phyloP scores from a whole-genome alignment of 2,329 filamentous ascomycete genomes.

The Ambrosiella beaveri region DNA sequence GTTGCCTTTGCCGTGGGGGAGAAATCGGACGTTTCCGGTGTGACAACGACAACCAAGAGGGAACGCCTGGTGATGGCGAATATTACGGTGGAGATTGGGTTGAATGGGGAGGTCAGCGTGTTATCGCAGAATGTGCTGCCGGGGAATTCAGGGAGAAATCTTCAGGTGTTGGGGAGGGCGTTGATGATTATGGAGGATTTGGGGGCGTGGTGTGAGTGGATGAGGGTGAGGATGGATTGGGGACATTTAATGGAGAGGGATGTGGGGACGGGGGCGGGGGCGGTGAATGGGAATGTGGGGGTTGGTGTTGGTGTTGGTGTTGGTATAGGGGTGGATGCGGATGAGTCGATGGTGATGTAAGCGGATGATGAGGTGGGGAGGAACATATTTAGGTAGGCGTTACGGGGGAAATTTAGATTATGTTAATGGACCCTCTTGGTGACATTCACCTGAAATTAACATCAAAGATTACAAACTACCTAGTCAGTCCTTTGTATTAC shows the following conservation, averaged over 20 bases:
- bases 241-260: background rate
- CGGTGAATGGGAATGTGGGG: background rate
- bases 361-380: background rate
- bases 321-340: background rate
- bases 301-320: background rate
- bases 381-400: background rate
- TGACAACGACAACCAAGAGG: background rate
- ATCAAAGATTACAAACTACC: no score
- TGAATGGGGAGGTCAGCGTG: slow-evolving; percentile 41
- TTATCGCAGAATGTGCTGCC: slow-evolving; percentile 37
- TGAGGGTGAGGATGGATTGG: slow-evolving; percentile 23
- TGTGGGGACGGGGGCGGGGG: background rate
- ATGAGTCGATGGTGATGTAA: background rate
- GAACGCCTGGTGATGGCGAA: slow-evolving; percentile 17
- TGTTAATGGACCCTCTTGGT: no score
- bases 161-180: slow-evolving; percentile 26
- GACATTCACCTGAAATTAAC: no score
- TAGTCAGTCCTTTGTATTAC: no score
- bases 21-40: background rate
- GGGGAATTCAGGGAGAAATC: slow-evolving; percentile 4
- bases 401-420: no score
- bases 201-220: slow-evolving; percentile 37
- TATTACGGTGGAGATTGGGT: slow-evolving; percentile 39
- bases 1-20: slow-evolving; percentile 32
- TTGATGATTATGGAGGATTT: slow-evolving; percentile 35